A percentile compares a stretch with the other conserved stretches of the same genome.
These are phyloP conservation scores for Trametes polyzona DNA, from an alignment of 1,284 basidiomycete genomes.

Conservation along the genomic window DNA sequence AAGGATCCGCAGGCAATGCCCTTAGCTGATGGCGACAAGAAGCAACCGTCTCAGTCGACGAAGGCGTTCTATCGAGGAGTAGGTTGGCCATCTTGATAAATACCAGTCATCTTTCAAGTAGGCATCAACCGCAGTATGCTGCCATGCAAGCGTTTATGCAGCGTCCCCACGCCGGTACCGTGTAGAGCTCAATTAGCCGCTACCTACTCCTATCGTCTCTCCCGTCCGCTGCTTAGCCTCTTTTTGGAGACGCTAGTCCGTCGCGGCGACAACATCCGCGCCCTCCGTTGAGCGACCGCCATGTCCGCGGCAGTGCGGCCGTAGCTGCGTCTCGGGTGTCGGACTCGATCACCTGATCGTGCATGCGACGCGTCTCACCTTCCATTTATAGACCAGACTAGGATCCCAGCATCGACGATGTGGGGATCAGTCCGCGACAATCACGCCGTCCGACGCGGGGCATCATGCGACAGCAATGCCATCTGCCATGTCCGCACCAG, in stretches of 20 bases:
- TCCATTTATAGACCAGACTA: background rate
- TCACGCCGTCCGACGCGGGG: background rate
- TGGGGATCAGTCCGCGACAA: constrained; percentile 9
- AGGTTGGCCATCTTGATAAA: background rate
- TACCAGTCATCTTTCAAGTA: background rate
- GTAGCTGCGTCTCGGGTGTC: background rate
- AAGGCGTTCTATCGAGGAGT: background rate
- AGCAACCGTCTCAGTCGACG: no score
- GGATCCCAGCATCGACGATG: background rate
- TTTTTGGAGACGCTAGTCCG: no score
- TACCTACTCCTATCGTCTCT: no score
- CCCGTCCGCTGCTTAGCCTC: no score
- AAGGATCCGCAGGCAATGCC: no score
- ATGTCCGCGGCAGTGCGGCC: background rate
- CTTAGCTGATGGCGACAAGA: no score
- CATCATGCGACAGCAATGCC: constrained; percentile 4
- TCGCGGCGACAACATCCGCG: no score
- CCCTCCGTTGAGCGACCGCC: background rate
- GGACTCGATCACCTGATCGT: constrained; percentile 13
- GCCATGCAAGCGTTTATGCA: background rate
- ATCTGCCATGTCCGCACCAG: background rate
- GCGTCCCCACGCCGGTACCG: background rate
- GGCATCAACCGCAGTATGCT: background rate
- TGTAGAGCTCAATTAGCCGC: no score
- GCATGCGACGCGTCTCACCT: background rate